Evolutionary conservation across 306 rosid genomes (phyloP), one percentile per base, ranked within the genome.

Genomic region (Lupinus albus): DNA sequence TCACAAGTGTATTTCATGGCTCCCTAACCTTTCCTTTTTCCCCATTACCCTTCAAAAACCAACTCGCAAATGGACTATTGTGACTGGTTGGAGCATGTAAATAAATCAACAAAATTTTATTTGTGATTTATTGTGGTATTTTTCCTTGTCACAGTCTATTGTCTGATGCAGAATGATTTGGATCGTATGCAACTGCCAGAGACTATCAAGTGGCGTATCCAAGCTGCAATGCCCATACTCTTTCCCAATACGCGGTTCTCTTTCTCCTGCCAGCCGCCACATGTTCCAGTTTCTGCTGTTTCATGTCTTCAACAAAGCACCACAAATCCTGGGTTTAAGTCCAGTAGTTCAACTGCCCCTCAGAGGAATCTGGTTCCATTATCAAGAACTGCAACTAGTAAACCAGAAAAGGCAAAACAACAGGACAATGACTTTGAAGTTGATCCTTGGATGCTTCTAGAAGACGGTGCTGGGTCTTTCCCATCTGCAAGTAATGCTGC

Each of bases 401-500:
- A 67, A 51, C 47, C 89, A 0, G 96, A 84, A 54, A 93, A 93
- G 87, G 82, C 80, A 13, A 93, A 86, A 75, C 76, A 76, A 28
- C 96, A 68, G 74, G 94, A 85, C 61, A 65, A 51, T 50, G 95
- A 88, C 58, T 66, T 80, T 72, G 98, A 88, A 39, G 68, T 88
- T 63, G 99, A 93, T 81, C 99, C 97, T 41, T 90, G 99, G 99
- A 82, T 75, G 5, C 90, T 93, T 50, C 78, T 90, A 77, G 99
- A 93, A 86, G 99, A 93, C 47, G 91, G 99, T 1, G 84, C 96
- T n/a, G 98, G 97, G 63, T 86, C 96, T 36, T 86, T 88, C 73
- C 87, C 84, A 32, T 82, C 88, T 46, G 77, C 87, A 0, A 64
- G 86, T 74, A 88, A 73, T 36, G 72, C 86, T 67, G 79, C 82